A percentile compares a stretch with the other conserved stretches of the same genome.
Evolutionary conservation across 1,284 basidiomycete species (phyloP).

Genomic region (Tilletia setariae): DNA sequence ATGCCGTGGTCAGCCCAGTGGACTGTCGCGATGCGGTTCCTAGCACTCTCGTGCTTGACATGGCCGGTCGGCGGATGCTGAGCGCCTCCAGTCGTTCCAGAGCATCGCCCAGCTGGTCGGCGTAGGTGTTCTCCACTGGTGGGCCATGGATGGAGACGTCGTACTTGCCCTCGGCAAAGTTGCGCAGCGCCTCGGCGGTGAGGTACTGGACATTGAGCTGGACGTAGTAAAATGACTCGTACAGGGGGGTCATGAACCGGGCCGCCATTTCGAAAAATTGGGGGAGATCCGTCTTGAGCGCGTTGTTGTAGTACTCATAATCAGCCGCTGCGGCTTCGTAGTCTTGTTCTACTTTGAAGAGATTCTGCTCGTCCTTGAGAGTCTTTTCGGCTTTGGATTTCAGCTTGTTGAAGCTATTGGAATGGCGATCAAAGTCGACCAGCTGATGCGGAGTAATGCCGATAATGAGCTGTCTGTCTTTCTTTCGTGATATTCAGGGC

Average conservation of each 20-base stretch:
- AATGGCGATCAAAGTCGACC: conserved; percentile 90
- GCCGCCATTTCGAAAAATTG: conserved; percentile 82
- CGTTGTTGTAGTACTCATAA: conserved; percentile 91
- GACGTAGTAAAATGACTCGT: conserved; percentile 99
- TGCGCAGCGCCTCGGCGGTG: conserved; percentile 85
- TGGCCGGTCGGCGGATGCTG: conserved; percentile 39
- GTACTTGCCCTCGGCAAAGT: conserved; percentile 75
- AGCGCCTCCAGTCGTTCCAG: conserved; percentile 60
- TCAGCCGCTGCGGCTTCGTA: conserved; percentile 91
- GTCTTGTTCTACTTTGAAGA: conserved; percentile 85
- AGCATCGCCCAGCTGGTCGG: conserved; percentile 74
- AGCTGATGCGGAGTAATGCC: conserved; percentile 54
- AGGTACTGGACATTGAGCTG: conserved; percentile 94
- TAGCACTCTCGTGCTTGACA: conserved; percentile 33
- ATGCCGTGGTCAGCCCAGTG: neutral
- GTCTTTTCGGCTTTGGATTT: conserved; percentile 77
- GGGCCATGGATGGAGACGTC: conserved; percentile 67
- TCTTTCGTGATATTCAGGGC: neutral
- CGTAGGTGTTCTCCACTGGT: conserved; percentile 70
- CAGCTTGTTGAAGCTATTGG: conserved; percentile 90
- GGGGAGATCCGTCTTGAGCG: conserved; percentile 88
- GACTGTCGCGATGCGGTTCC: conserved; percentile 21
- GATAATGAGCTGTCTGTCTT: neutral
- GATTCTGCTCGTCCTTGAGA: conserved; percentile 54
- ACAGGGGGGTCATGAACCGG: conserved; percentile 89